Percentiles rank a stretch among this genome's conserved stretches.
Conservation (phyloP, 1,139 yeast species). For the Neolecta irregularis region DNA sequence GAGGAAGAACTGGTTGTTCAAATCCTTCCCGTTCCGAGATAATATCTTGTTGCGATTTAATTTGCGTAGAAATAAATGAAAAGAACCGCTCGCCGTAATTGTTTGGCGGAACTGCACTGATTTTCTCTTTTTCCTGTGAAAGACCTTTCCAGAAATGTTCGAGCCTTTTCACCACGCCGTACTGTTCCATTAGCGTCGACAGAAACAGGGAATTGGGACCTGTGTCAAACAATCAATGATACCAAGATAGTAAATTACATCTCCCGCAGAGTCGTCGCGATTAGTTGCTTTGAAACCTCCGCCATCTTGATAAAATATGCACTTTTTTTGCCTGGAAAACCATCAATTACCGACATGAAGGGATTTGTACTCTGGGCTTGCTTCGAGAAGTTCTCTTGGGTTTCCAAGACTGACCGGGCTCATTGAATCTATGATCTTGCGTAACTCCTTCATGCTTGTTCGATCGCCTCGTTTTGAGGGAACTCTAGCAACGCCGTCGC, state of each 20-base stretch:
- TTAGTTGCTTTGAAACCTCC: slow-evolving; percentile 78
- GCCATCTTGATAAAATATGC: slow-evolving; percentile 58
- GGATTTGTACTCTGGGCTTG: no score
- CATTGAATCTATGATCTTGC: slow-evolving; percentile 11
- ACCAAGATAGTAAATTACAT: slow-evolving; percentile 75
- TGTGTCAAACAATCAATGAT: slow-evolving; percentile 87
- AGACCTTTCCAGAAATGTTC: slow-evolving; percentile 81
- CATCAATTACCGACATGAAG: background rate
- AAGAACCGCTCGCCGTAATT: slow-evolving; percentile 84
- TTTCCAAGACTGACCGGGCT: slow-evolving; percentile 16
- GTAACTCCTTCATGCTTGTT: slow-evolving; percentile 13
- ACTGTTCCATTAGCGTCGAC: slow-evolving; percentile 20
- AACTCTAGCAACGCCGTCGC: slow-evolving; percentile 12
- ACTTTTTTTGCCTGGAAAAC: slow-evolving; percentile 16
- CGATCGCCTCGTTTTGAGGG: slow-evolving; percentile 8
- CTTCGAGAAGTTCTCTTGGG: no score
- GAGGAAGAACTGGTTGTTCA: no score
- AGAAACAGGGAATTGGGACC: slow-evolving; percentile 2
- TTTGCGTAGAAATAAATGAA: slow-evolving; percentile 36
- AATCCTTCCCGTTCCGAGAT: no score
- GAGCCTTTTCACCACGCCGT: slow-evolving; percentile 55
- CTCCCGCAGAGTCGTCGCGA: slow-evolving; percentile 43
- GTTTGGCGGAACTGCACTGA: slow-evolving; percentile 77
- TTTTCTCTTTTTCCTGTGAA: slow-evolving; percentile 45
- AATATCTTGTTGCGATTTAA: slow-evolving; percentile 12